Evolutionary conservation across 345 rosid species (phyloP), one percentile per base, ranked within the genome.

Genomic region (Cochlearia excelsa): DNA sequence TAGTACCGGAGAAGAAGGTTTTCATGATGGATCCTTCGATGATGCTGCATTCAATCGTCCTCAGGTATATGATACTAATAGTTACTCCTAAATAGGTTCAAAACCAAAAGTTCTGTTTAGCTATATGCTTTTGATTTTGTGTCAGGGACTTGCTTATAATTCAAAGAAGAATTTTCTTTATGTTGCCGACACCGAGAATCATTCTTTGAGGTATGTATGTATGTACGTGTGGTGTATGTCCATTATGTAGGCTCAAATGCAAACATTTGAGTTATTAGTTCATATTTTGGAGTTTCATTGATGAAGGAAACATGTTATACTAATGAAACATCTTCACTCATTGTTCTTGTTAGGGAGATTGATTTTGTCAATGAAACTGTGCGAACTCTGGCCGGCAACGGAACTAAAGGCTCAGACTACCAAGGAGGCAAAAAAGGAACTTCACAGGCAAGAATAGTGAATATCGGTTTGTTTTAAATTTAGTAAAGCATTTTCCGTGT

Each of bases 101-200:
- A 30, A 53, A 44, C 23, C 4, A 46, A 9, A 37, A 16, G 38
- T 16, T 64, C 50, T 46, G 39, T 5, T 9, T 11, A 3, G 9
- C 26, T 51, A 46, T 35, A 29, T 11, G 71, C 40, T 44, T 37
- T 2, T 33, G 5, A 33, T 27, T 42, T 57, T 50, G 50, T 9
- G 38, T 31, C 76, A 91, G 98, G 98, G 96, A 51, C 77, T 92
- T 43, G 87, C 96, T 68, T 92, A 88, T 73, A 92, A 88, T 77
- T 73, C 87, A 38, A 88, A 86, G 83, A 92, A 79, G 67, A 86
- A 86, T 79, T 34, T 88, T 55, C 87, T 92, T 38, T 91, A 88
- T 75, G 91, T 88, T 53, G 96, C 95, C 34, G 96, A 92, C 71
- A 88, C 98, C 0, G 96, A 92, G 79, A 92, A 86, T 66, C 98